Evolutionary conservation across 768 basidiomycete species (phyloP), one percentile per base, ranked within the genome.

Genomic region (Strobilomyces echinocephalus): DNA sequence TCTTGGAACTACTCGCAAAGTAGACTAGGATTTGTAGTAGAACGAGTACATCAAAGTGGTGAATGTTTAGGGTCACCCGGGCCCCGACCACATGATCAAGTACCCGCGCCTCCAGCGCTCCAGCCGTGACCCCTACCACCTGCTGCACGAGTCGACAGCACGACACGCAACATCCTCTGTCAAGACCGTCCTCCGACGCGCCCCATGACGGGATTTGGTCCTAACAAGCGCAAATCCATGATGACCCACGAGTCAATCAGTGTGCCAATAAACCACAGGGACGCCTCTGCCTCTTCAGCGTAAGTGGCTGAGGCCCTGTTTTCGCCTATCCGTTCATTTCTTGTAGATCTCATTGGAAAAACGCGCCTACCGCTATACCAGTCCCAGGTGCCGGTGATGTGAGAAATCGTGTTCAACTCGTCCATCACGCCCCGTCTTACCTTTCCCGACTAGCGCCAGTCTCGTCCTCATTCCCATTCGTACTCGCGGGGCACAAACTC

Each of bases 181-280:
- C 49, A 42, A 53, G 50, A 49, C 12, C 49, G 28, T 46, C 41
- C 38, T 45, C 46, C 39, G 52, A 34, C 46, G 41, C 43, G 50
- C 45, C 56, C 49, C 18, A 58, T 53, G 60, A 39, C 44, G 31
- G 47, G 55, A 15, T 30, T 46, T 14, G 47, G 41, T 46, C 50
- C 57, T 46, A 48, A 57, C 49, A 58, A 58, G 51, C 43, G 26
- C 47, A 58, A 56, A 14, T 20, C 59, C 41, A 12, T 11, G 44
- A 40, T 53, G 50, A 46, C 54, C 12, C 55, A 60, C 42, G 62
- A 54, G 14, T 43, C 56, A 3, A n/a, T 34, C 18, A 11, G 54
- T 35, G 50, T 34, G 4, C 59, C 63, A 51, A 43, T 46, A 46
- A 67, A 64, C 59, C 43, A 55, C 45, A 71, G 69, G 60, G 69